Evolutionary conservation across 495 filamentous ascomycete species (phyloP).

Genomic region (Hypoxylon intermedium): DNA sequence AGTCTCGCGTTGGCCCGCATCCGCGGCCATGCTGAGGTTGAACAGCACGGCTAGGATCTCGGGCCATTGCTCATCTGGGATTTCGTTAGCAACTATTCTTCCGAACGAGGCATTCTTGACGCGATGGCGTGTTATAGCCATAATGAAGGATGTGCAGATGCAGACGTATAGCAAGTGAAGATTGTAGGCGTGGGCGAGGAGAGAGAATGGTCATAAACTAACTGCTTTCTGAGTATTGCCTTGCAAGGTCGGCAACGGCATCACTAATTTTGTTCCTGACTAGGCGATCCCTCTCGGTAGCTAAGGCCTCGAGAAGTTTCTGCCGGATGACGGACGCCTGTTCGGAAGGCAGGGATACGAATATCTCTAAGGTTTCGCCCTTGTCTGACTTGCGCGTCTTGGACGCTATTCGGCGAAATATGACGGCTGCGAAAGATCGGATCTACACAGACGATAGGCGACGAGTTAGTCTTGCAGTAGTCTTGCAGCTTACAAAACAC

Average conservation of each 20-base stretch:
- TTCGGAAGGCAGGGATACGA: slow-evolving; percentile 73
- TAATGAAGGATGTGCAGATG: not conserved
- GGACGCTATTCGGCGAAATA: slow-evolving; percentile 91
- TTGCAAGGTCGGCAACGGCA: slow-evolving; percentile 90
- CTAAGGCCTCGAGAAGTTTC: slow-evolving; percentile 79
- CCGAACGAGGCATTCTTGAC: not conserved
- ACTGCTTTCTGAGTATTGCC: slow-evolving; percentile 93
- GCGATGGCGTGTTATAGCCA: not conserved
- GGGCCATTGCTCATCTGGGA: slow-evolving; percentile 81
- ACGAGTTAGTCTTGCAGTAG: slow-evolving; percentile 14
- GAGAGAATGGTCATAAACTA: slow-evolving; percentile 45
- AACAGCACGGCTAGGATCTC: slow-evolving; percentile 88
- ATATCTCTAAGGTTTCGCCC: slow-evolving; percentile 79
- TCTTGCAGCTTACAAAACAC: too few relatives aligned
- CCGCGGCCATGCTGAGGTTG: slow-evolving; percentile 81
- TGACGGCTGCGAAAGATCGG: slow-evolving; percentile 88
- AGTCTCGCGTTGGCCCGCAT: slow-evolving; percentile 82
- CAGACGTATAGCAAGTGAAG: not conserved
- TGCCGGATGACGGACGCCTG: slow-evolving; percentile 78
- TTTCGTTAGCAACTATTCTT: slow-evolving; percentile 35
- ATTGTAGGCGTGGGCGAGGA: not conserved
- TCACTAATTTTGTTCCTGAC: slow-evolving; percentile 96
- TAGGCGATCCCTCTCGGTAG: slow-evolving; percentile 68
- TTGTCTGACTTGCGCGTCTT: slow-evolving; percentile 79
- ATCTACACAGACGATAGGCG: slow-evolving; percentile 20